Percentiles rank a stretch among this genome's conserved stretches.
phyloP scores from a whole-genome alignment of 129 eudicot genomes.

The Deinandra increscens region DNA sequence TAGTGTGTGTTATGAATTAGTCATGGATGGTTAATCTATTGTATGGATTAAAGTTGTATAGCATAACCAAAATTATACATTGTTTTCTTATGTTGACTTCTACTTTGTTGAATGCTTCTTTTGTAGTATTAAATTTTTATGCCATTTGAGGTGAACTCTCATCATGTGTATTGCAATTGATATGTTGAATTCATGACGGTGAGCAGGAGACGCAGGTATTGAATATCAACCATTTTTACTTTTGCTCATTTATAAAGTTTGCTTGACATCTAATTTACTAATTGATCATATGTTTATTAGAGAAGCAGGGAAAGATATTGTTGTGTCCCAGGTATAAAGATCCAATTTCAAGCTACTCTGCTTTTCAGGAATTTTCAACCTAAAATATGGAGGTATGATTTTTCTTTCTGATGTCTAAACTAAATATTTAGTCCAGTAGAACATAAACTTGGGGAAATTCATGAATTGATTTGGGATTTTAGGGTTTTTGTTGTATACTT shows the following conservation, averaged over 20 bases:
- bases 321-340: conserved; percentile 70
- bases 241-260: background rate
- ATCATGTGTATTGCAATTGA: too few relatives aligned
- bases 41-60: too few relatives aligned
- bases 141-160: too few relatives aligned
- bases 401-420: background rate
- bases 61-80: too few relatives aligned
- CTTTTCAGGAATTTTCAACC: conserved; percentile 76
- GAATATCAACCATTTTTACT: background rate
- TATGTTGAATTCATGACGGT: too few relatives aligned
- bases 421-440: background rate
- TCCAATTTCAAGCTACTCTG: conserved; percentile 76
- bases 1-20: too few relatives aligned
- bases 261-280: background rate
- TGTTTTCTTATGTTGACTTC: too few relatives aligned
- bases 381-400: conserved; percentile 69
- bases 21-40: too few relatives aligned
- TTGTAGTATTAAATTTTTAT: too few relatives aligned
- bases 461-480: conserved; percentile 4
- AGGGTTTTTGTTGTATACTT: background rate
- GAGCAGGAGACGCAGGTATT: too few relatives aligned
- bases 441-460: background rate
- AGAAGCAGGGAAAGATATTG: conserved; percentile 58
- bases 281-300: conserved; percentile 39
- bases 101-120: too few relatives aligned